Evolutionary conservation across 805 yeast genomes (phyloP), one percentile per base, ranked within the genome.

Genomic region (Lachancea fermentati): DNA sequence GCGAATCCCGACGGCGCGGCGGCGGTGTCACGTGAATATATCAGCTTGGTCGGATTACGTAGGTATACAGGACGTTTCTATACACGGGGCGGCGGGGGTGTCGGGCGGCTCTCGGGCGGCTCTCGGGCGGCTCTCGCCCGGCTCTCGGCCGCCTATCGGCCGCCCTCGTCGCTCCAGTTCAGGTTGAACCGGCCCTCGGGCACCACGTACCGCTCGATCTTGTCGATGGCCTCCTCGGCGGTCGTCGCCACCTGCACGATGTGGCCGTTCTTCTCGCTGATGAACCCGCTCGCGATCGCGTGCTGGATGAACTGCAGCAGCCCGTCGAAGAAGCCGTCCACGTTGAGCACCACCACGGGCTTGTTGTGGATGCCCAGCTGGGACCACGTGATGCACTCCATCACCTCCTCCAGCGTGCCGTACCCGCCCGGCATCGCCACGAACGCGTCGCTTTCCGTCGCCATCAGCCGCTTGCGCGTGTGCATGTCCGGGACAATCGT

Each of bases 361-460:
- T 82, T 82, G 46, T 71, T 66, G 62, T 87, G 96, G 49, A 87
- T 86, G 25, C 89, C 93, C 52, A 87, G 71, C 68, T 87, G 96
- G 36, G 79, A 78, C 96, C 96, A 87, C 3, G 96, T 87, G 44
- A 83, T 82, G 41, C 85, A 82, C 67, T 87, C 96, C 81, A 86
- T 79, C 46, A 87, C 69, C 65, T 87, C 96, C 63, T 87, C 96
- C 57, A 85, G 65, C 5, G 95, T 86, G 37, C 96, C 96, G 58
- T 79, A 86, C 2, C 96, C 96, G 47, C 96, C 96, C 11, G 96
- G 95, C 66, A 87, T 71, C 0, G 95, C 95, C 33, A 87, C 76
- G 62, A 87, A 87, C 0, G 91, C 94, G 50, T 78, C 78, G n/a
- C 91, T 81, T 60, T 83, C 89, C 54, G 75, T 72, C 19, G 88